Percentiles rank a stretch among this genome's conserved stretches.
These are phyloP conservation scores for Debaryomyces psychrophilus DNA, from an alignment of 1,139 yeast species.

Conservation along the genomic window DNA sequence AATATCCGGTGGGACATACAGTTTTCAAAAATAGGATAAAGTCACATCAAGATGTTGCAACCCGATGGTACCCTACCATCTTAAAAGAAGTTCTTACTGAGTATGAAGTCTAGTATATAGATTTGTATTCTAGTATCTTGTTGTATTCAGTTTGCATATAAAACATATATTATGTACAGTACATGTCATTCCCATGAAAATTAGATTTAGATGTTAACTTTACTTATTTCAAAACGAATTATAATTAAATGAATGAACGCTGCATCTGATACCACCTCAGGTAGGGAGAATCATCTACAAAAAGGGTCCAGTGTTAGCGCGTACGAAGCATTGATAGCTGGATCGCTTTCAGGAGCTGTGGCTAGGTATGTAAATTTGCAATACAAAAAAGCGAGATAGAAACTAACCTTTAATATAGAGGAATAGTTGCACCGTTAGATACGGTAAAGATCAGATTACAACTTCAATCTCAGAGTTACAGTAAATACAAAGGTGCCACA, in stretches of 20 bases:
- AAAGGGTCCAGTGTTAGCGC: constrained; percentile 54
- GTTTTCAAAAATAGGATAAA: constrained; percentile 66
- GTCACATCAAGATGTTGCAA: constrained; percentile 69
- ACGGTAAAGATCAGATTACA: constrained; percentile 86
- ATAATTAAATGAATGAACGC: constrained; percentile 2
- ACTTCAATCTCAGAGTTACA: constrained; percentile 33
- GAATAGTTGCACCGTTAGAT: constrained; percentile 86
- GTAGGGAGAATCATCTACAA: constrained; percentile 51
- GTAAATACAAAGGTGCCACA: constrained; percentile 19
- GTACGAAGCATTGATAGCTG: constrained; percentile 58
- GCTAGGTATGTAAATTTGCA: constrained; percentile 43
- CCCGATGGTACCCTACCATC: constrained; percentile 62
- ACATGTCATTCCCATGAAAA: neutral
- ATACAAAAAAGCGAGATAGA: constrained; percentile 18
- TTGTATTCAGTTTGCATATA: too few species aligned
- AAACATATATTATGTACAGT: neutral
- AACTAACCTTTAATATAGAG: constrained; percentile 35
- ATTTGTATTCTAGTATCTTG: neutral
- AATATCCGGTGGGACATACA: constrained; percentile 58
- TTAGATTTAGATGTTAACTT: neutral
- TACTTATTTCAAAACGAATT: neutral
- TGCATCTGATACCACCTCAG: constrained; percentile 3
- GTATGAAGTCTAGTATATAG: neutral
- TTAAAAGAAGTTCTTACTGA: constrained; percentile 33
- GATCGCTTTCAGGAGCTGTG: constrained; percentile 71